Evolutionary conservation across 1,139 yeast genomes (phyloP).

Genomic region (Kurtzmaniella quercitrusa): DNA sequence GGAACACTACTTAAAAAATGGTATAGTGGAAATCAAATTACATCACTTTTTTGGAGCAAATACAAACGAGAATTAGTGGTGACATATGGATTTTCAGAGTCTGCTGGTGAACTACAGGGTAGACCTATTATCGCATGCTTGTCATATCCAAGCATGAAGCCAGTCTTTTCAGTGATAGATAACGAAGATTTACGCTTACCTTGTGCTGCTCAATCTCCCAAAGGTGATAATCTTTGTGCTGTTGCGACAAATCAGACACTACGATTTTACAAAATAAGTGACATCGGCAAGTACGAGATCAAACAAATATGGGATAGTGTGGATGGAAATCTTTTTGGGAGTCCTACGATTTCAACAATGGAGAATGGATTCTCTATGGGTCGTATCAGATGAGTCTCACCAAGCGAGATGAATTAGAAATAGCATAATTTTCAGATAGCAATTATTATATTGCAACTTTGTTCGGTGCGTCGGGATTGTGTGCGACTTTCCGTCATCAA

Average conservation of each 20-base stretch:
- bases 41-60: conserved; percentile 74
- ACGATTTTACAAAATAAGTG: conserved; percentile 71
- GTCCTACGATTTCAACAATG: conserved; percentile 47
- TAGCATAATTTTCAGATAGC: too few species aligned
- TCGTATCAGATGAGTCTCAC: neutral
- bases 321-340: conserved; percentile 45
- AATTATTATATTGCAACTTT: neutral
- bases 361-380: neutral
- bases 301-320: conserved; percentile 21
- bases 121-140: conserved; percentile 53
- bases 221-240: conserved; percentile 56
- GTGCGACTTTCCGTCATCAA: neutral
- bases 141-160: conserved; percentile 60
- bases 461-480: neutral
- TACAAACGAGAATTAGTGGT: conserved; percentile 62
- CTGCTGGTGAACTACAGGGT: conserved; percentile 40
- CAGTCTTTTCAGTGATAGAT: conserved; percentile 49
- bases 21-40: conserved; percentile 68
- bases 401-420: too few species aligned
- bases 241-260: conserved; percentile 78
- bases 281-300: conserved; percentile 27
- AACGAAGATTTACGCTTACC: conserved; percentile 53
- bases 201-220: conserved; percentile 66
- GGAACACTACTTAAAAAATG: conserved; percentile 62
- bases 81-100: conserved; percentile 62